Evolutionary conservation across 176 grass and related monocot species (phyloP), one percentile per base, ranked within the genome.

Genomic region (Avena eriantha): DNA sequence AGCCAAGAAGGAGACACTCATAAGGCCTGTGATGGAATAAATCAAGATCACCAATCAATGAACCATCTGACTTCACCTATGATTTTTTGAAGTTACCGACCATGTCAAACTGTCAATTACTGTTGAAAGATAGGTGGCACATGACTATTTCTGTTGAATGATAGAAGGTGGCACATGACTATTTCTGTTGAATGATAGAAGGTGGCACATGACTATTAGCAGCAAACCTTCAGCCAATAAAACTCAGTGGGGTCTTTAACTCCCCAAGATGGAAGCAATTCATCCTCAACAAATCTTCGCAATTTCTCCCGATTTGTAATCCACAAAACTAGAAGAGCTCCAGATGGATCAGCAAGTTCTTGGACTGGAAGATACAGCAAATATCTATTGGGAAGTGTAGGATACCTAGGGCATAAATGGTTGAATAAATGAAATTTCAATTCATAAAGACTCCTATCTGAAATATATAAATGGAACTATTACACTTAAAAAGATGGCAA

Each of bases 11-110:
- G 79, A 98, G 88, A 79, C 90, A 96, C 72, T 98, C 96, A 78
- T 98, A 98, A 77, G 96, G 96, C 83, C 92, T 90, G 65, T 98
- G 96, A 94, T 96, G 93, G 90, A 98, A 95, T 61, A 96, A 96
- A 50, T 98, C 92, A 67, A 96, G 76, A 73, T 91, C 79, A 49
- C 93, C 83, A 84, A 98, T 96, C 73, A 98, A 83, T 34, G 90
- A 98, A 49, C 93, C 90, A 86, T 98, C 88, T 39, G 86, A 76
- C 80, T 91, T 96, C 29, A 96, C 96, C 96, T 98, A 88, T 13
- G 2, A 57, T 91, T 75, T 67, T 68, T 72, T 34, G 59, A 47
- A 69, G 79, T 1, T 43, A 54, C 7, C 3, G 39, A 73, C n/a
- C n/a, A 77, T 50, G 17, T 29, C 1, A 29, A 29, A n/a, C n/a